phyloP scores from a whole-genome alignment of 805 yeast genomes.

The Yarrowia sp. region DNA sequence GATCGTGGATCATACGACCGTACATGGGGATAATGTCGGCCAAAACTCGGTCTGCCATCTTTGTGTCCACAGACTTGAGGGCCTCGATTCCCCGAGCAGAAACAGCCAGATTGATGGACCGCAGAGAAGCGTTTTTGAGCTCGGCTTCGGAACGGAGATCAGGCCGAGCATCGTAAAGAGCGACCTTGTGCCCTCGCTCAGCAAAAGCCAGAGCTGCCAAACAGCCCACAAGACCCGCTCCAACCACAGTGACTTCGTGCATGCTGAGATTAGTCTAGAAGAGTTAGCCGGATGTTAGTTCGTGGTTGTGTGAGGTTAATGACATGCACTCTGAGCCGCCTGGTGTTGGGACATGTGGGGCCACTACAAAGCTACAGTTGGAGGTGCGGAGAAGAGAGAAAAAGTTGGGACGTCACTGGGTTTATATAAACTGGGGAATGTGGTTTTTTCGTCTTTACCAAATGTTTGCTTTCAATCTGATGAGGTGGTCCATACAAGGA shows the following conservation, averaged over 20 bases:
- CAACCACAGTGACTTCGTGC: slow-evolving; percentile 57
- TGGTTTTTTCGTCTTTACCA: no score
- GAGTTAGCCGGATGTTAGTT: no score
- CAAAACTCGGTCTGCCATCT: slow-evolving; percentile 63
- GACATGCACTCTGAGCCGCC: no score
- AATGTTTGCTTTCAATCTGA: no score
- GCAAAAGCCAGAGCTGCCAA: slow-evolving; percentile 82
- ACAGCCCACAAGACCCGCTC: slow-evolving; percentile 92
- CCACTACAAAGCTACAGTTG: no score
- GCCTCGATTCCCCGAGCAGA: slow-evolving; percentile 83
- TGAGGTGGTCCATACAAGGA: no score
- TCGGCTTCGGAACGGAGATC: slow-evolving; percentile 63
- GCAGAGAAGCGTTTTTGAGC: slow-evolving; percentile 43
- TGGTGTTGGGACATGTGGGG: no score
- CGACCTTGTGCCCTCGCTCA: slow-evolving; percentile 72
- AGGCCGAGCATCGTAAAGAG: slow-evolving; percentile 70
- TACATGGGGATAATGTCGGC: slow-evolving; percentile 78
- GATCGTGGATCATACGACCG: slow-evolving; percentile 88
- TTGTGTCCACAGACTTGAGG: slow-evolving; percentile 64
- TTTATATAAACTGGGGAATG: no score
- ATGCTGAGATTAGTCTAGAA: slow-evolving; percentile 3
- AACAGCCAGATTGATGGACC: slow-evolving; percentile 87
- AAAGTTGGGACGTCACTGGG: no score
- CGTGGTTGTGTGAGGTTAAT: no score
- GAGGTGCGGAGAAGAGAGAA: no score